A percentile compares a stretch with the other conserved stretches of the same genome.
These are phyloP conservation scores for Chionographis japonica DNA, from an alignment of 106 monocot species.

Conservation along the genomic window DNA sequence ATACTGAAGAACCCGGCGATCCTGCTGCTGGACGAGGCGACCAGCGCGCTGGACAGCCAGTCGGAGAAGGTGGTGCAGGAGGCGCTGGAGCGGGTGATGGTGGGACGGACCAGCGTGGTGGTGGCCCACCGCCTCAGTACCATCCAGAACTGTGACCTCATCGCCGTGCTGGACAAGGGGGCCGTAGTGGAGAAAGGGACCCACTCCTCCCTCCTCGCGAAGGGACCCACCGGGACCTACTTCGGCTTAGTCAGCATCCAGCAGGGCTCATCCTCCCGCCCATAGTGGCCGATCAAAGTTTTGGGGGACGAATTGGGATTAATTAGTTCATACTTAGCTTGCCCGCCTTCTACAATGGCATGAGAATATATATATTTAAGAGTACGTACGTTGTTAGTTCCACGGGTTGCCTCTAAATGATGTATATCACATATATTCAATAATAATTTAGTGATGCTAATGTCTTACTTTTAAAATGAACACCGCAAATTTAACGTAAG, in stretches of 20 bases:
- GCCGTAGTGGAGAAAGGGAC: slow-evolving; percentile 46
- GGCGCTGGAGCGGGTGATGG: slow-evolving; percentile 59
- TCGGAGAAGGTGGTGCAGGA: slow-evolving; percentile 65
- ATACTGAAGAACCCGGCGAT: slow-evolving; percentile 50
- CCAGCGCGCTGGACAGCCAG: slow-evolving; percentile 57
- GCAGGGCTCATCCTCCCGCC: slow-evolving; percentile 18
- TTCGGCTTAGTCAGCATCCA: slow-evolving; percentile 45
- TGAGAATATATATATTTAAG: too few relatives aligned
- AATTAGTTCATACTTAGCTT: too few relatives aligned
- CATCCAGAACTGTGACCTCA: slow-evolving; percentile 37
- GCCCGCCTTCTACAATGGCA: too few relatives aligned
- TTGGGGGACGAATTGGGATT: too few relatives aligned
- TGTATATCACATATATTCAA: too few relatives aligned
- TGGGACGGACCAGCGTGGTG: slow-evolving; percentile 56
- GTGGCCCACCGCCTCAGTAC: slow-evolving; percentile 58
- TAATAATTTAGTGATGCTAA: too few relatives aligned
- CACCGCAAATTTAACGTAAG: too few relatives aligned
- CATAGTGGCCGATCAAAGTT: too few relatives aligned
- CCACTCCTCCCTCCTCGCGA: slow-evolving; percentile 39
- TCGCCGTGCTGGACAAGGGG: slow-evolving; percentile 58
- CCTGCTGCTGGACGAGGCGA: slow-evolving; percentile 56
- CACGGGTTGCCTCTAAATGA: too few relatives aligned
- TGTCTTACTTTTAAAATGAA: too few relatives aligned
- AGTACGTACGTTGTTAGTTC: too few relatives aligned
- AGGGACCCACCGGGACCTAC: slow-evolving; percentile 39